phyloP scores from a whole-genome alignment of 352 stramenopile genomes.

The Pythium chondricola region DNA sequence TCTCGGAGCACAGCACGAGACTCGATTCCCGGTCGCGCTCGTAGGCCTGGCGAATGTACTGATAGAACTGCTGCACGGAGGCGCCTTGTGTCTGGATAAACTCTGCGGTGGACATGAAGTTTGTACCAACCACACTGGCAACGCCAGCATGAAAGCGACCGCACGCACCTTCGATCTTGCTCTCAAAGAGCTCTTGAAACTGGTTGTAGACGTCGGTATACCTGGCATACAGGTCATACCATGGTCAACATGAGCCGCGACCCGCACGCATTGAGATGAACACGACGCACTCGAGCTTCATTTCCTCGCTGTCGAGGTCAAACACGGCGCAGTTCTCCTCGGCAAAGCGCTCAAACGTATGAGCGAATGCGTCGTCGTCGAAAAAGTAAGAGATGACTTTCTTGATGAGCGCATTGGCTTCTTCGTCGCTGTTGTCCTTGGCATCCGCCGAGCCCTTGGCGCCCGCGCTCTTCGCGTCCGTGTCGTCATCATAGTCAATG shows the following conservation, averaged over 20 bases:
- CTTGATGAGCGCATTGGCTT: conserved; percentile 27
- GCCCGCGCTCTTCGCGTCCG: conserved; percentile 6
- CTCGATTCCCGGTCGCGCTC: conserved; percentile 51
- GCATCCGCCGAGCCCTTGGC: conserved; percentile 1
- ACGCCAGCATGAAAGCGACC: too few species aligned
- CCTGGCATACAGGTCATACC: too few species aligned
- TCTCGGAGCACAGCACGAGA: conserved; percentile 64
- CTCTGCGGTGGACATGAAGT: conserved; percentile 23
- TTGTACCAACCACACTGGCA: too few species aligned
- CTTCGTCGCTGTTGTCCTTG: background rate
- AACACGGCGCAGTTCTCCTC: conserved; percentile 55
- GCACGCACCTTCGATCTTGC: conserved; percentile 72
- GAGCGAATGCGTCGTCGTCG: conserved; percentile 69
- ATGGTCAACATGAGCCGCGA: too few species aligned
- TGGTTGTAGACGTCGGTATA: conserved; percentile 81
- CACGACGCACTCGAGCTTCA: conserved; percentile 70
- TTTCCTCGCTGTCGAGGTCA: conserved; percentile 66
- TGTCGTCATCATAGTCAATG: conserved; percentile 16
- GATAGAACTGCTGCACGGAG: conserved; percentile 62
- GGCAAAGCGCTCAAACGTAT: conserved; percentile 65
- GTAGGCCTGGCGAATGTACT: conserved; percentile 48
- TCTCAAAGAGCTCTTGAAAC: conserved; percentile 67
- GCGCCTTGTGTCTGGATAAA: conserved; percentile 55
- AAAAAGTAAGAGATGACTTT: conserved; percentile 78
- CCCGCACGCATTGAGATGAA: too few species aligned